phyloP scores from a whole-genome alignment of 75 land plant genomes.

The Pinus albicaulis region DNA sequence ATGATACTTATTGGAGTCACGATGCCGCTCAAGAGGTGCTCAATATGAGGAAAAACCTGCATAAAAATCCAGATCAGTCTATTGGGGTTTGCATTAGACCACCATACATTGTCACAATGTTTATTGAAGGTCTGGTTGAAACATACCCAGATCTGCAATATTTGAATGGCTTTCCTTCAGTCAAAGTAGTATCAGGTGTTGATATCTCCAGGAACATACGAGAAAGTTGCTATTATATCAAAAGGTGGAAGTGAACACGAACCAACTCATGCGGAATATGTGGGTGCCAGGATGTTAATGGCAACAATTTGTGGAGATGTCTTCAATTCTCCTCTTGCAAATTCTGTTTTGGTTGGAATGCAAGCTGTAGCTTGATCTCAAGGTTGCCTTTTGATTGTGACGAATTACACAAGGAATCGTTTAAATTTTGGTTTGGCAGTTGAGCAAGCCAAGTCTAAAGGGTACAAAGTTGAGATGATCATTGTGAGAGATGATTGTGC shows the following conservation, averaged over 20 bases:
- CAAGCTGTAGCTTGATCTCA: conserved; percentile 91
- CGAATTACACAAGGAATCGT: conserved; percentile 95
- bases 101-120: conserved; percentile 88
- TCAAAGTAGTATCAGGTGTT: conserved; percentile 90
- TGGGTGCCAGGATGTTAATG: conserved; percentile 94
- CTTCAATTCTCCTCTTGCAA: conserved; percentile 84
- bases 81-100: too few species aligned
- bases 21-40: too few species aligned
- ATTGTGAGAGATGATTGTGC: conserved; percentile 99
- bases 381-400: conserved; percentile 93
- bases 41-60: too few species aligned
- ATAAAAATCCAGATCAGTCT: too few species aligned
- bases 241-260: conserved; percentile 99
- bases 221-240: conserved; percentile 96
- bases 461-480: conserved; percentile 89
- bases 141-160: conserved; percentile 90
- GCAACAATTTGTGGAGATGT: conserved; percentile 98
- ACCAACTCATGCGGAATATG: conserved; percentile 98
- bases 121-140: conserved; percentile 94
- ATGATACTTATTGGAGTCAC: too few species aligned
- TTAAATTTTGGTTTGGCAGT: conserved; percentile 95
- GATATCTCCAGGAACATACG: conserved; percentile 59
- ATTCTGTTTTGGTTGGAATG: conserved; percentile 85
- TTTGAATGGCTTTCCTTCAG: conserved; percentile 96
- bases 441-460: conserved; percentile 96